phyloP scores from a whole-genome alignment of 2,329 filamentous ascomycete species.

The Stachybotrys elegans region DNA sequence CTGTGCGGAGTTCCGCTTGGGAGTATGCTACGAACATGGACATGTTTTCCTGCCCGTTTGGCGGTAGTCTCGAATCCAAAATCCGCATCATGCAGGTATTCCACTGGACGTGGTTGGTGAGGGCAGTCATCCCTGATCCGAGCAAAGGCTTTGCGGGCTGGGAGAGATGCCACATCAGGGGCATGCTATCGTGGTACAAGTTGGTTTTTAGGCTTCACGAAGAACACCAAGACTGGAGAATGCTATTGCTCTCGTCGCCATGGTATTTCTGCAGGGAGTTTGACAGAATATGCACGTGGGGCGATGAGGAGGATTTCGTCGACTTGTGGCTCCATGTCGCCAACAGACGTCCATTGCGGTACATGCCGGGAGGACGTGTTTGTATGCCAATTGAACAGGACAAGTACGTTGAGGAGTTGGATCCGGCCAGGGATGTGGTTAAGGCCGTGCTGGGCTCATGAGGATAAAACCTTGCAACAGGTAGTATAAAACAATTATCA shows the following conservation, averaged over 20 bases:
- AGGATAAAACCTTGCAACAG: too few relatives aligned
- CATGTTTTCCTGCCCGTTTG: too few relatives aligned
- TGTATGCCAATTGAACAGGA: conserved; percentile 10
- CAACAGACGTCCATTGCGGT: conserved; percentile 14
- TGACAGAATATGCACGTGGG: conserved; percentile 11
- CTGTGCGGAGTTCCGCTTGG: too few relatives aligned
- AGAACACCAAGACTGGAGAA: too few relatives aligned
- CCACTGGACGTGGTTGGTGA: too few relatives aligned
- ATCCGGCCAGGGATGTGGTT: conserved; percentile 1
- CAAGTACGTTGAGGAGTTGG: conserved; percentile 2
- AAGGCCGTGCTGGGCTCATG: conserved; percentile 6
- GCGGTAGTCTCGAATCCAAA: too few relatives aligned
- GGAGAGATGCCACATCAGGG: conserved; percentile 18
- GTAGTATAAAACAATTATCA: too few relatives aligned
- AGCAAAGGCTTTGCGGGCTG: not conserved
- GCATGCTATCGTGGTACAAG: conserved; percentile 14
- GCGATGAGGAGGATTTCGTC: conserved; percentile 15
- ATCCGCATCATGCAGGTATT: too few relatives aligned
- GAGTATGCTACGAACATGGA: too few relatives aligned
- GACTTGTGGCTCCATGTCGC: conserved; percentile 17
- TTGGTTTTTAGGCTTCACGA: too few relatives aligned
- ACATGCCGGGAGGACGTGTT: conserved; percentile 11
- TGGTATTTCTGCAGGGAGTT: not conserved
- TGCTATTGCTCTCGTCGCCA: too few relatives aligned
- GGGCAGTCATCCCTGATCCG: too few relatives aligned